Base-by-base conservation (phyloP, 352 stramenopile species). In the Thalassiosira pacifica region DNA sequence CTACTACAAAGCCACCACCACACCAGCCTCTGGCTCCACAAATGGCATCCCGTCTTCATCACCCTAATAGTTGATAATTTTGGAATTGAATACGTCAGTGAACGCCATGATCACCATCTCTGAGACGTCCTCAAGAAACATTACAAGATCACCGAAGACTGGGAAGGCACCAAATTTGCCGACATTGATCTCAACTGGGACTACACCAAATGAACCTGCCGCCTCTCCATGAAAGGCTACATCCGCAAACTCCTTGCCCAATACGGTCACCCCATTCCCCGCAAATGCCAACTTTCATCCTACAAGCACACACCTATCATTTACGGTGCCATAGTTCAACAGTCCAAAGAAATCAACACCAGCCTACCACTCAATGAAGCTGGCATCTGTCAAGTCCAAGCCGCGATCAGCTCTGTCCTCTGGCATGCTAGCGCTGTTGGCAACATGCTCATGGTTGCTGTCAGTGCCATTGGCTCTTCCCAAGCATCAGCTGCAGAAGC, bases 21-120 rank as follows among this genome's bases (percentile, higher is more conserved):
- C 78, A 11, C 81, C 77, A 81, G 88, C n/a, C 76, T 92, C 4
- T 89, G 80, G 81, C 34, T 24, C 10, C 81, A 92, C 68, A 78
- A 66, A 27, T 79, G 16, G 3, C 24, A 57, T 22, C 64, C 52
- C 18, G 70, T 89, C 1, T 37, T 2, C 5, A 90, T 92, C 52
- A 53, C 63, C 1, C 59, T 92, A 4, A 82, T 88, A 18, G 88
- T 91, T 32, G 84, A 92, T 34, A 72, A 92, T 59, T 91, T 92
- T 82, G 77, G 74, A 0, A 59, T 91, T 9, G 74, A 90, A 76
- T 91, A 90, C 64, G 40, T 70, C 1, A 31, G 42, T 18, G 8
- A 74, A 32, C 18, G 37, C 9, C 68, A 89, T 70, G 77, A 40
- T 1, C 9, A 83, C 10, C 52, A 80, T 31, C 16, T 82, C 10